Evolutionary conservation across 805 yeast species (phyloP).

Genomic region (Candida coquimbonensis): DNA sequence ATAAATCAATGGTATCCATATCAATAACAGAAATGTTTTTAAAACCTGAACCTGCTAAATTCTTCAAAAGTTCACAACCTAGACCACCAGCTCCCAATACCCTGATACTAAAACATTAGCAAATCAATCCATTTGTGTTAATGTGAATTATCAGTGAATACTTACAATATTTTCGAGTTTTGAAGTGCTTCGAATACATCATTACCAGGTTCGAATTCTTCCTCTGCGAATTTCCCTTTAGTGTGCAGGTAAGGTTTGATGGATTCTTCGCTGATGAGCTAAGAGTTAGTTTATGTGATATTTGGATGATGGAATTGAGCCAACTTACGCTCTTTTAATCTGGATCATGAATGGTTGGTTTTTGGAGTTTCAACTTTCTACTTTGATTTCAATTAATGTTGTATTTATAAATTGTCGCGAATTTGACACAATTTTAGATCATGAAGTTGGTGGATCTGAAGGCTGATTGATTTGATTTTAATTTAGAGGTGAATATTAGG

Average conservation of each 20-base stretch:
- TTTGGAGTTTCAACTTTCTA: neutral
- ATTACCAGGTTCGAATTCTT: conserved; percentile 29
- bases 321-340: conserved; percentile 8
- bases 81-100: conserved; percentile 94
- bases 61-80: conserved; percentile 85
- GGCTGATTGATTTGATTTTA: no score
- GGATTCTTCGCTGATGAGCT: conserved; percentile 9
- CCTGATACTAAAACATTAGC: conserved; percentile 5
- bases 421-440: neutral
- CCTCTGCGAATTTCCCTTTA: conserved; percentile 29
- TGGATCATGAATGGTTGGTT: neutral
- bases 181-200: conserved; percentile 20
- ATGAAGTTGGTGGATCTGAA: no score
- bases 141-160: neutral
- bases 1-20: conserved; percentile 85
- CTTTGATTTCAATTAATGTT: no score
- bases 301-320: no score
- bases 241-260: conserved; percentile 19
- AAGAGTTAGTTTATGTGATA: no score
- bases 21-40: conserved; percentile 82
- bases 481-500: no score
- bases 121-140: neutral
- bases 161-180: conserved; percentile 27
- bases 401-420: neutral
- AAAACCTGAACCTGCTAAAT: conserved; percentile 64